Base-by-base conservation (phyloP, 345 rosid species). In the Angophora floribunda region DNA sequence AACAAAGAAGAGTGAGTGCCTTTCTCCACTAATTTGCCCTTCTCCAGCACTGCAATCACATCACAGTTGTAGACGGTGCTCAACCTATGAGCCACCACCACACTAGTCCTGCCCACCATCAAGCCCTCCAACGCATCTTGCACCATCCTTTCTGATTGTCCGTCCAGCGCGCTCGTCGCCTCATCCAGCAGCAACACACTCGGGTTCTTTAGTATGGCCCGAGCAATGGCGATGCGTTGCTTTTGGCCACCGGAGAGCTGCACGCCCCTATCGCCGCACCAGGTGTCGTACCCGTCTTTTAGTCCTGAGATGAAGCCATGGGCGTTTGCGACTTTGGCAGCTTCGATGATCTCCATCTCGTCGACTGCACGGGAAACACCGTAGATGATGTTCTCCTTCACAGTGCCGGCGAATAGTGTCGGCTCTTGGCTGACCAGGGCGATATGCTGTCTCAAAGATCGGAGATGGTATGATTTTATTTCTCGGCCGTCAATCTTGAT, bases 91-190 rank as follows among this genome's bases (percentile, higher is more conserved):
- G 93, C 91, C 44, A 91, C 90, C n/a, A 91, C 91, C 3, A 91
- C 90, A 12, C 91, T 90, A 3, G 91, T 91, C 85, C 93, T 89
- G 70, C 93, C 91, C 30, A 87, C 88, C 93, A 91, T 91, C 88
- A 91, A 85, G 13, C 88, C 87, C 88, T 92, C 92, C 4, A 92
- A 59, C 14, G 93, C 92, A 36, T 92, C 92, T 13, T 91, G 93
- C 21, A 91, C 92, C 32, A 91, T 86, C 52, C 87, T 87, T 45
- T 92, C 93, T 5, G 92, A 86, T 21, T 87, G 86, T 9, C 88
- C 26, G 13, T 92, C 92, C 16, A 92, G 91, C 4, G 93, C 92
- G 28, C 93, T 92, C 3, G 93, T 92, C 4, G 92, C 93, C 85
- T 91, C 92, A 3, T 92, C 93, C 6, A 92, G 49, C 28, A 92